Evolutionary conservation across 129 eudicot species (phyloP), one percentile per base, ranked within the genome.

Genomic region (Artemisia tridentata): DNA sequence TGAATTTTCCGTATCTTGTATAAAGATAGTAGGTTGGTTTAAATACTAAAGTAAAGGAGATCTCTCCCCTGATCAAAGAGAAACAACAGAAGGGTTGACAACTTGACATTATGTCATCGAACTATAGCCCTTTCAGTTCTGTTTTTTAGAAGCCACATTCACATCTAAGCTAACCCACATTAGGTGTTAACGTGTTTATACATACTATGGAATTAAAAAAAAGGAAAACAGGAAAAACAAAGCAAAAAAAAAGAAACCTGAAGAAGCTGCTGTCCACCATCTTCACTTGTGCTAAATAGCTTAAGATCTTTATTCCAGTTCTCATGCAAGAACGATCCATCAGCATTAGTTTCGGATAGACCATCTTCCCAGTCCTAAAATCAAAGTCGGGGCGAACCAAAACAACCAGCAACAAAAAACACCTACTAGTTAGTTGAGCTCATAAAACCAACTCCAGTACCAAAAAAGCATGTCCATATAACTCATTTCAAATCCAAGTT

Each of bases 321-420:
- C 76, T 89, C 98, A 74, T 92, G 96, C 82, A 92, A 85, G 76
- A 89, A 89, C 47, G 98, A 92, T 31, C 98, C 98, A 85, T 92
- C 98, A 13, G 96, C 98, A 83, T 87, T 86, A 61, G 79, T 92
- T 68, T 92, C 98, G 66, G 90, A 85, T 29, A 92, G 63, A 65
- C 98, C 98, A 74, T 89, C 89, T 75, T 92, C 98, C 98, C 98
- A 92, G 74, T 92, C 98, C 98, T 92, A 25, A 43, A 55, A 70
- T 77, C 21, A 2, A 43, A 16, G 23, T 50, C 14, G 46, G 59
- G 3, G 14, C 34, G 15, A 20, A 49, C 49, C 48, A 59, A 17
- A 14, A 67, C 25, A 75, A 27, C 68, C 9, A 27, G 19, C 18
- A 47, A 5, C n/a, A 50, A 8, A 58, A 16, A 7, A 18, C 18